phyloP scores from a whole-genome alignment of 805 yeast genomes.

The Candida andamanensis region DNA sequence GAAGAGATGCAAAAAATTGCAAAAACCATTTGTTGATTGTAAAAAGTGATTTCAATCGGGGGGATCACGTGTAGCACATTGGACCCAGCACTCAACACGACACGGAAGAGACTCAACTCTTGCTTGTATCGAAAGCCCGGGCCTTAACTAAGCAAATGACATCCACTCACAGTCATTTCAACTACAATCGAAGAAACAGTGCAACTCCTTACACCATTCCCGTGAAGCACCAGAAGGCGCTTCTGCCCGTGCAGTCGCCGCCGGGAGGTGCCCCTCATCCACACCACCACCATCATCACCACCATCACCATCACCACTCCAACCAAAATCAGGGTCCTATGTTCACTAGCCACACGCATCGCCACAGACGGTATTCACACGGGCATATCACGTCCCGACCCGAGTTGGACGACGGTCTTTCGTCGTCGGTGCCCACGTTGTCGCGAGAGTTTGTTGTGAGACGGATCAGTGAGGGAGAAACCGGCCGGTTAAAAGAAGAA shows the following conservation, averaged over 20 bases:
- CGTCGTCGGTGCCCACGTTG: constrained; percentile 40
- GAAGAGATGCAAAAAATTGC: too few relatives aligned
- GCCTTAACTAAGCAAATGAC: constrained; percentile 8
- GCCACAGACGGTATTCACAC: constrained; percentile 5
- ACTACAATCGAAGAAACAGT: constrained; percentile 27
- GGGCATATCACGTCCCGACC: constrained; percentile 3
- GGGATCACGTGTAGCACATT: too few relatives aligned
- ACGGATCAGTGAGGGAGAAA: constrained; percentile 80
- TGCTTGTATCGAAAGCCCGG: too few relatives aligned
- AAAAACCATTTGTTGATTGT: too few relatives aligned
- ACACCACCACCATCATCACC: neutral
- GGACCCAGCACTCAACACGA: too few relatives aligned
- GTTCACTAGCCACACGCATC: constrained; percentile 6
- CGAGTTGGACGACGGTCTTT: constrained; percentile 7
- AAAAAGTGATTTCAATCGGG: too few relatives aligned
- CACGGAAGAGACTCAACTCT: too few relatives aligned
- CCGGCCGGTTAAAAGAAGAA: constrained; percentile 79
- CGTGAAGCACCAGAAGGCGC: constrained; percentile 17
- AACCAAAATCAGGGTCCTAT: constrained; percentile 6
- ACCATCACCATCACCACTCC: constrained; percentile 6
- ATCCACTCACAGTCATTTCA: constrained; percentile 17
- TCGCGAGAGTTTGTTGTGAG: constrained; percentile 72
- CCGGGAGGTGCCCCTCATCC: neutral
- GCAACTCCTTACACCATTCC: constrained; percentile 27
- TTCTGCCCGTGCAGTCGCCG: neutral